Conservation (phyloP, 208 protist species). For the Leishmania tarentolae region DNA sequence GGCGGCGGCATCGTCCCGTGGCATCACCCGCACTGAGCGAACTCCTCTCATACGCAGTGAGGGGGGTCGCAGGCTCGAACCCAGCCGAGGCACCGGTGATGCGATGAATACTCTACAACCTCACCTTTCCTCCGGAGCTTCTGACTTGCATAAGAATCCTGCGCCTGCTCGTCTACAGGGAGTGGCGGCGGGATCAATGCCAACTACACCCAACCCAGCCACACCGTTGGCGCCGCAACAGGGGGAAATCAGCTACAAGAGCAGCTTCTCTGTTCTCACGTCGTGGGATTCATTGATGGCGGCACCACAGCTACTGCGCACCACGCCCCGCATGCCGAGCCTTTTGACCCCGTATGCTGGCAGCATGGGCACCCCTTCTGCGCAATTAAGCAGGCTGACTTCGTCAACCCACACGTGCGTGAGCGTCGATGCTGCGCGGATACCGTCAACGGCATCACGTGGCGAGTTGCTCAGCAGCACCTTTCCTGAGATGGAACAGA, state of each 20-base stretch:
- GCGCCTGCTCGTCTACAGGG: background rate
- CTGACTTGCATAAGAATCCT: background rate
- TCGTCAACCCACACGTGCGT: background rate
- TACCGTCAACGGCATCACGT: background rate
- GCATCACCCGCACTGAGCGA: background rate
- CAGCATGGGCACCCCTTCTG: background rate
- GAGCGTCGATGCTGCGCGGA: background rate
- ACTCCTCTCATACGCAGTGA: background rate
- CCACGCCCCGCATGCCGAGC: conserved; percentile 4
- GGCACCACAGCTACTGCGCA: conserved; percentile 13
- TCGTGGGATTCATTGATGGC: conserved; percentile 21
- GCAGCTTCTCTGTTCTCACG: conserved; percentile 25
- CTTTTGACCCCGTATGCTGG: background rate
- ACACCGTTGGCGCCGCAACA: background rate
- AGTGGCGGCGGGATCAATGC: background rate
- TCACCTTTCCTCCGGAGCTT: background rate
- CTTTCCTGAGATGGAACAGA: background rate
- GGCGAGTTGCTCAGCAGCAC: background rate
- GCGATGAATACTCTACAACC: background rate
- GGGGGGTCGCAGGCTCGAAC: background rate
- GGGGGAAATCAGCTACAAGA: conserved; percentile 21
- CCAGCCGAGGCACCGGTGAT: background rate
- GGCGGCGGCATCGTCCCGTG: background rate
- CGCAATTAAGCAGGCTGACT: background rate
- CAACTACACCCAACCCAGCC: background rate